phyloP scores from a whole-genome alignment of 2,329 filamentous ascomycete species.

The Phymatotrichopsis omnivora region DNA sequence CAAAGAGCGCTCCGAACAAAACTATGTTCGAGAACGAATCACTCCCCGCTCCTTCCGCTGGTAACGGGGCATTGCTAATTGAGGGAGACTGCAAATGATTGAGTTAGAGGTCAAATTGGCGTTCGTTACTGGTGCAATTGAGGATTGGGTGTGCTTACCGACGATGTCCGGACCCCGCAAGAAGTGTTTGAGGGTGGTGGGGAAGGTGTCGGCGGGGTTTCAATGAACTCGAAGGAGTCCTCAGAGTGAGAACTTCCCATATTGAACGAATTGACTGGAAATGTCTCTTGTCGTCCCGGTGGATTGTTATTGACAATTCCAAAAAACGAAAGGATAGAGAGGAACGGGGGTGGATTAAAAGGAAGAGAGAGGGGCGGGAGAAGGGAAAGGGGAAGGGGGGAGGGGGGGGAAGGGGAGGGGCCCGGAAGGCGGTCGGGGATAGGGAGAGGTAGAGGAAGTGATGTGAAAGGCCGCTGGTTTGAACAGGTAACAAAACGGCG shows the following conservation, averaged over 20 bases:
- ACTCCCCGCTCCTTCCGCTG: slow-evolving; percentile 73
- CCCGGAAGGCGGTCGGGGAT: slow-evolving; percentile 18
- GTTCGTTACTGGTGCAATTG: slow-evolving; percentile 30
- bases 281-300: no score
- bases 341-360: no score
- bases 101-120: slow-evolving; percentile 23
- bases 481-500: no score
- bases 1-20: slow-evolving; percentile 58
- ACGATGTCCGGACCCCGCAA: slow-evolving; percentile 48
- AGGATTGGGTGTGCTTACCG: slow-evolving; percentile 38
- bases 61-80: slow-evolving; percentile 90
- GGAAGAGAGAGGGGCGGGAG: slow-evolving; percentile 12
- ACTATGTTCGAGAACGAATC: slow-evolving; percentile 79
- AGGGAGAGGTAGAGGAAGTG: slow-evolving; percentile 8
- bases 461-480: no score
- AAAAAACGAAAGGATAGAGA: no score
- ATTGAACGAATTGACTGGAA: slow-evolving; percentile 15
- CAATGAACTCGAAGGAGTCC: slow-evolving; percentile 55
- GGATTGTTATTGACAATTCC: slow-evolving; percentile 6
- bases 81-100: slow-evolving; percentile 60
- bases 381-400: slow-evolving; percentile 13
- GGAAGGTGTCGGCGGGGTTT: slow-evolving; percentile 44
- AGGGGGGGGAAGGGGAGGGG: slow-evolving; percentile 11
- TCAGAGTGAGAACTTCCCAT: slow-evolving; percentile 36
- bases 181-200: slow-evolving; percentile 43